Evolutionary conservation across 495 filamentous ascomycete genomes (phyloP).

Genomic region (Aspergillus panamensis): DNA sequence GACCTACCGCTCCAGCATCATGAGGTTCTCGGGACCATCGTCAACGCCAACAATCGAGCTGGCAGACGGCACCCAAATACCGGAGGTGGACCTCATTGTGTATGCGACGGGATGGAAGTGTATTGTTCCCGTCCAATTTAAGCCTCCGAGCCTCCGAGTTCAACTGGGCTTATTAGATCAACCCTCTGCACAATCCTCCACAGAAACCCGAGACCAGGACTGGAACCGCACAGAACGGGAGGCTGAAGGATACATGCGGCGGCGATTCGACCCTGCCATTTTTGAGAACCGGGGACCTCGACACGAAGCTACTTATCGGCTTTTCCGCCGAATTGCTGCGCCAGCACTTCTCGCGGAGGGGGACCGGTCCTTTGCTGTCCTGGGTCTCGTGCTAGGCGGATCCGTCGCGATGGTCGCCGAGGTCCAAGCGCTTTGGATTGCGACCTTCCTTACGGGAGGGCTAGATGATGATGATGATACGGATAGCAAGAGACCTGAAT

Average conservation of each 20-base stretch:
- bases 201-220: neutral
- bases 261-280: slow-evolving; percentile 12
- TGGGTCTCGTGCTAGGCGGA: slow-evolving; percentile 55
- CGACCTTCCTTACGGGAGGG: slow-evolving; percentile 47
- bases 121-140: slow-evolving; percentile 55
- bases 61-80: slow-evolving; percentile 30
- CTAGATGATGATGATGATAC: slow-evolving; percentile 21
- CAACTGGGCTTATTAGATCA: slow-evolving; percentile 13
- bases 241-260: slow-evolving; percentile 10
- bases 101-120: slow-evolving; percentile 54
- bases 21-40: neutral
- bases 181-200: too few species aligned
- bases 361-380: slow-evolving; percentile 58
- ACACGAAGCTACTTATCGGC: slow-evolving; percentile 26
- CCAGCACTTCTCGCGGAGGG: slow-evolving; percentile 45
- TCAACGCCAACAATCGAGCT: slow-evolving; percentile 9
- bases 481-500: too few species aligned
- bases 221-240: slow-evolving; percentile 23
- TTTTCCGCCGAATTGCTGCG: slow-evolving; percentile 62
- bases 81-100: slow-evolving; percentile 34
- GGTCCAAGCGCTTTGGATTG: slow-evolving; percentile 65
- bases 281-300: slow-evolving; percentile 21
- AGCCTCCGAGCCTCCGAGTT: slow-evolving; percentile 29
- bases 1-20: slow-evolving; percentile 25
- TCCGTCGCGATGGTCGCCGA: slow-evolving; percentile 56